Conservation (phyloP, 805 yeast genomes). For the Saccharomycopsis guyanensis region DNA sequence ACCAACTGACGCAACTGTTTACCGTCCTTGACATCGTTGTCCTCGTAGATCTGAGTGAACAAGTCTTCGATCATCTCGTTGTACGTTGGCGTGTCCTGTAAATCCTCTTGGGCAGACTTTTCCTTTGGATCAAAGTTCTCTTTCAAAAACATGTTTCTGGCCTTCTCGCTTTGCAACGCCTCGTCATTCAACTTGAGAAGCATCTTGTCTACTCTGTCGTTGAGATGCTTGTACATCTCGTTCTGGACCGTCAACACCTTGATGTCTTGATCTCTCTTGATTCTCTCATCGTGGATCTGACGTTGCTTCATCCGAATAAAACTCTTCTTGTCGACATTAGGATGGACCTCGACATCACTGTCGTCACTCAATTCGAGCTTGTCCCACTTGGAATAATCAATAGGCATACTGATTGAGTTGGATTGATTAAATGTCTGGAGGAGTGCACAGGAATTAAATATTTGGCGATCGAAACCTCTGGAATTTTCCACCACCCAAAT, state of each 20-base stretch:
- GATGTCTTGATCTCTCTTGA: slow-evolving; percentile 71
- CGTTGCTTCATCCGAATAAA: slow-evolving; percentile 96
- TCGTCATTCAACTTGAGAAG: slow-evolving; percentile 35
- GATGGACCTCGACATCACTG: slow-evolving; percentile 95
- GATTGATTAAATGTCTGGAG: no score
- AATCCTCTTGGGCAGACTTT: slow-evolving; percentile 40
- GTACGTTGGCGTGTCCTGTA: slow-evolving; percentile 53
- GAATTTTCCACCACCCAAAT: no score
- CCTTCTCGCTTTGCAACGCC: slow-evolving; percentile 25
- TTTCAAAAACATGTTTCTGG: slow-evolving; percentile 37
- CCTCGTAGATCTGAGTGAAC: slow-evolving; percentile 65
- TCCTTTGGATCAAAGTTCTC: slow-evolving; percentile 50
- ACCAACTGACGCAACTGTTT: slow-evolving; percentile 37
- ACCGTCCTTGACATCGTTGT: slow-evolving; percentile 39
- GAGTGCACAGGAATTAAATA: no score
- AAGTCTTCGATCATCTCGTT: slow-evolving; percentile 92
- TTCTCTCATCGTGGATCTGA: slow-evolving; percentile 90
- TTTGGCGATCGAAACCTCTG: no score
- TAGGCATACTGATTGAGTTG: no score
- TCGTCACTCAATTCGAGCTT: slow-evolving; percentile 93
- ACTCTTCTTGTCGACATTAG: slow-evolving; percentile 90
- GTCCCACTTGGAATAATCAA: slow-evolving; percentile 98
- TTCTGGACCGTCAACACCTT: slow-evolving; percentile 66
- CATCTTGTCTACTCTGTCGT: slow-evolving; percentile 63
- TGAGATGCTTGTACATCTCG: slow-evolving; percentile 72